Evolutionary conservation across 345 rosid genomes (phyloP), one percentile per base, ranked within the genome.

Genomic region (Gossypium mustelinum): DNA sequence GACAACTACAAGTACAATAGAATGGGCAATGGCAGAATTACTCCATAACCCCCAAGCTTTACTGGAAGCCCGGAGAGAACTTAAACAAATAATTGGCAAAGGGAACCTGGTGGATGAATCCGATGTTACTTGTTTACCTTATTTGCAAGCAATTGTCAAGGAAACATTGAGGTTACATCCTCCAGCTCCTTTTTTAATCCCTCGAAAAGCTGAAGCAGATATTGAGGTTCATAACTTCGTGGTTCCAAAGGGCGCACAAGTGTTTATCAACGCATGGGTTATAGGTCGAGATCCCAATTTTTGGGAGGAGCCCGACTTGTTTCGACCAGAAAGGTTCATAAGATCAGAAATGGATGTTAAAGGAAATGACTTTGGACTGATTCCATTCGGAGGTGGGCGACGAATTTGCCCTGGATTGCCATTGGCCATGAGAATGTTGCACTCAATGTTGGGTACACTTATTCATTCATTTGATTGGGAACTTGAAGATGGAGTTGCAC

Each of bases 371-470:
- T 69, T 69, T 48, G 59, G 22, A 17, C 44, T 69, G 22, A 11
- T 69, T 52, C 73, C 72, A 13, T 67, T 62, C 1, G 67, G 67
- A 7, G 67, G 11, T 2, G 67, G 67, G 5, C 67, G 45, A 62
- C 45, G 86, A 51, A 83, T 83, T 34, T 34, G 39, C 39, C 6
- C 39, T 34, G 39, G 39, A 34, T 34, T 34, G 6, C 39, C 39
- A 34, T 11, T 88, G 60, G 90, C 81, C 6, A 9, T 57, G 14
- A 82, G 76, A 43, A 81, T 70, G 72, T 24, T 88, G 54, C 78
- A 75, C 52, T 52, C 82, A 2, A 80, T 85, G 81, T 75, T 90
- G 79, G 90, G 80, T 61, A 79, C 84, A 41, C 81, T 86, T 14
- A 4, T 83, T 4, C 68, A 65, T 41, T 61, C 60, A 9, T 83